A percentile compares a stretch with the other conserved stretches of the same genome.
Evolutionary conservation across 441 rosid species (phyloP).

Genomic region (Erodium chrysanthum): DNA sequence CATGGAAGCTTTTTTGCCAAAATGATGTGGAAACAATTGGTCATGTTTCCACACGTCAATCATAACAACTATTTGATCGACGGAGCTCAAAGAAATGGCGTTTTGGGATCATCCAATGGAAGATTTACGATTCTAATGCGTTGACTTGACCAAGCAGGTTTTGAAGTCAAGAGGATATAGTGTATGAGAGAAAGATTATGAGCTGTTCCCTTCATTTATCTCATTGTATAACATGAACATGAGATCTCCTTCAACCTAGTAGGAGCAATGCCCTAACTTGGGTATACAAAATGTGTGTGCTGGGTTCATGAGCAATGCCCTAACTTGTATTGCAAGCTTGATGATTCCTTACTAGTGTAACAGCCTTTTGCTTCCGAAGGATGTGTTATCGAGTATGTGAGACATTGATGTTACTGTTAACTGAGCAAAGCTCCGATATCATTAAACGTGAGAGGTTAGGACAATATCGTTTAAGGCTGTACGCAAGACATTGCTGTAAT

Average conservation of each 20-base stretch:
- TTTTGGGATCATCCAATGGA: not conserved
- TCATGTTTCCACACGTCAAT: not conserved
- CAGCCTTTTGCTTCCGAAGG: too few relatives aligned
- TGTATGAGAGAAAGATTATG: not conserved
- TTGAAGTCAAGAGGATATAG: not conserved
- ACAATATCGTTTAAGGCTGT: too few relatives aligned
- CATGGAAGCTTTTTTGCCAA: not conserved
- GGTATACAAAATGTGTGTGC: not conserved
- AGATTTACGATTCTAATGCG: not conserved
- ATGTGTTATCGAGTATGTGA: too few relatives aligned
- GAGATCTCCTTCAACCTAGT: not conserved
- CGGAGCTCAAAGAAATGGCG: not conserved
- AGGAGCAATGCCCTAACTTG: not conserved
- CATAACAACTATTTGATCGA: not conserved
- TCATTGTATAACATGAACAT: not conserved
- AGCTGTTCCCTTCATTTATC: not conserved
- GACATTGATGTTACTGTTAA: too few relatives aligned
- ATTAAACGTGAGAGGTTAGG: too few relatives aligned
- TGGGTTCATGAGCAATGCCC: not conserved
- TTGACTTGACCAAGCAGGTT: not conserved
- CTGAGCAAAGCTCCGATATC: too few relatives aligned
- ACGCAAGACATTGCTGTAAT: too few relatives aligned
- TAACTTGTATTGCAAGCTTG: not conserved
- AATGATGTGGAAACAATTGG: not conserved
- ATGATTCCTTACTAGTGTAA: not conserved